These are phyloP conservation scores for Talaromyces stipitatus DNA, from an alignment of 495 filamentous ascomycete species.

Conservation along the genomic window DNA sequence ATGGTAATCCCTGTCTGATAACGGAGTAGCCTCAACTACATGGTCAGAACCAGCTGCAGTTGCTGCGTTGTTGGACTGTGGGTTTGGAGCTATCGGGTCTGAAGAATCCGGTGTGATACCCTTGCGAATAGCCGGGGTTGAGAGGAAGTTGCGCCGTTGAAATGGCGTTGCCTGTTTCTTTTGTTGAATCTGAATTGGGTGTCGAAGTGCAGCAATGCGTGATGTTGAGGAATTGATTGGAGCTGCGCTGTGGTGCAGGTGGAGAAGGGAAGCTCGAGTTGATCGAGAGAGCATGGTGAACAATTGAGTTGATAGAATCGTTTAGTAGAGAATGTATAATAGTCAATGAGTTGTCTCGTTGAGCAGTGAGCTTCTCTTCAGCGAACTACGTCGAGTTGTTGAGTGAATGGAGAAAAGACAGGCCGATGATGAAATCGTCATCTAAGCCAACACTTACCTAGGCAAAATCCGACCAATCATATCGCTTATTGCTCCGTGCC, in stretches of 20 bases:
- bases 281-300: constrained; percentile 29
- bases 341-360: not conserved
- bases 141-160: constrained; percentile 20
- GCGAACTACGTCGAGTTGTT: not conserved
- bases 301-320: not conserved
- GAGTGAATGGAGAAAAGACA: not conserved
- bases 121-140: constrained; percentile 24
- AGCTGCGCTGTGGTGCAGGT: constrained; percentile 10
- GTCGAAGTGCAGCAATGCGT: not conserved
- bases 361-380: not conserved
- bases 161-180: not conserved
- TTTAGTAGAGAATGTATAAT: not conserved
- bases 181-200: not conserved
- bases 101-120: constrained; percentile 35
- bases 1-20: constrained; percentile 37
- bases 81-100: constrained; percentile 31
- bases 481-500: not conserved
- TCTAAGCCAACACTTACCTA: not conserved
- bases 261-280: constrained; percentile 18
- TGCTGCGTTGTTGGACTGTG: constrained; percentile 25
- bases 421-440: not conserved
- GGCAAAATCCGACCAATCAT: not conserved
- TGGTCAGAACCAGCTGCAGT: constrained; percentile 20
- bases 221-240: not conserved
- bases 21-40: constrained; percentile 32